phyloP scores from a whole-genome alignment of 208 protist species.

The Leishmania tropica region DNA sequence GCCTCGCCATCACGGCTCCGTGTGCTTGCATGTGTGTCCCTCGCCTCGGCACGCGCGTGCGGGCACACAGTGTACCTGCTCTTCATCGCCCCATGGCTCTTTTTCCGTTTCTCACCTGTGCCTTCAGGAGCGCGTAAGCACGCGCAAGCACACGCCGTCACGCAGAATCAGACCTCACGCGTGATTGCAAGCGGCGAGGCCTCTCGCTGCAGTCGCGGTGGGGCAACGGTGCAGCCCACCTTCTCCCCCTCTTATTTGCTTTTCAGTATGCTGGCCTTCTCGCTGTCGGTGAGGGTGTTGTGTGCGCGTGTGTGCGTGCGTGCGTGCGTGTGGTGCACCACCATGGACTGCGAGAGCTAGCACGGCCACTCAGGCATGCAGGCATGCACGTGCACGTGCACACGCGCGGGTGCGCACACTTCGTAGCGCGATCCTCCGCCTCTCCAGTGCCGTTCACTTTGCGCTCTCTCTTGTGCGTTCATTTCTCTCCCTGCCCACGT shows the following conservation, averaged over 20 bases:
- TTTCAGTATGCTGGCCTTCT: neutral
- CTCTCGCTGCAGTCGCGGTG: neutral
- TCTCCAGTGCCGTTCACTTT: neutral
- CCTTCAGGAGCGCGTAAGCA: neutral
- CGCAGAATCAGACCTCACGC: neutral
- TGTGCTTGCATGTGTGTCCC: neutral
- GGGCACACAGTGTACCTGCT: neutral
- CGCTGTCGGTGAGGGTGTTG: neutral
- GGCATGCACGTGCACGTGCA: neutral
- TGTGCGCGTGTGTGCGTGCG: neutral
- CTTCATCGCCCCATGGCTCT: neutral
- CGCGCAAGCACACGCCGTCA: neutral
- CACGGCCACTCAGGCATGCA: conserved; percentile 12
- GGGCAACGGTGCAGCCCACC: neutral
- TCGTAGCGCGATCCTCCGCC: neutral
- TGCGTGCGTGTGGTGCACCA: neutral
- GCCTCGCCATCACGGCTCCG: neutral
- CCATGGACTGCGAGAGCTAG: neutral
- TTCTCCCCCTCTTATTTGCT: neutral
- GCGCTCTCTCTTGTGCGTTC: neutral
- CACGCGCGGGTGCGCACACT: neutral
- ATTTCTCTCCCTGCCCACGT: neutral
- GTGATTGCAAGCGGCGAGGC: neutral
- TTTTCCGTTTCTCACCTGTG: neutral
- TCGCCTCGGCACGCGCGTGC: neutral